Conservation (phyloP, 2,329 filamentous ascomycete species). For the Apiospora marii region DNA sequence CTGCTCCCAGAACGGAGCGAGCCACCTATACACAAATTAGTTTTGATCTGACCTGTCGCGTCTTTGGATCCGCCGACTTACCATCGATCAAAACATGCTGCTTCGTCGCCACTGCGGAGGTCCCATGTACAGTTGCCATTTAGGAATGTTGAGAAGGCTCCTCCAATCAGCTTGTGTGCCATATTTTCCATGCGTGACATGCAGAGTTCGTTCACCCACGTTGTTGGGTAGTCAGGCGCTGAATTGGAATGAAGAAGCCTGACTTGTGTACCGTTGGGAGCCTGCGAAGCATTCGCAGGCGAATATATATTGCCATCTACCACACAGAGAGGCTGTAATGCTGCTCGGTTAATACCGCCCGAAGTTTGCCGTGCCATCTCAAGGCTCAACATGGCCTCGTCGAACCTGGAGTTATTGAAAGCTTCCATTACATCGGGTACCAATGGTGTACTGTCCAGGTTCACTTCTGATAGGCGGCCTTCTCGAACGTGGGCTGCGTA, state of each 20-base stretch:
- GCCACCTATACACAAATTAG: slow-evolving; percentile 13
- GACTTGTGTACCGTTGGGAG: not conserved
- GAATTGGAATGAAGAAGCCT: not conserved
- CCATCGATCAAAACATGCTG: not conserved
- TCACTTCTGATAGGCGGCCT: not conserved
- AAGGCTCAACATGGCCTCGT: not conserved
- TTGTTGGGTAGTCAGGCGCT: not conserved
- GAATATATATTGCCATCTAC: not conserved
- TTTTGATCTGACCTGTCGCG: too few species aligned
- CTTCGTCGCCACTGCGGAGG: too few species aligned
- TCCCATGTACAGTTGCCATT: not conserved
- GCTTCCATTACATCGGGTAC: not conserved
- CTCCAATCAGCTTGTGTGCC: not conserved
- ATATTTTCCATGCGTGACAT: not conserved
- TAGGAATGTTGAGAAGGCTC: not conserved
- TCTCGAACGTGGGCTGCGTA: not conserved
- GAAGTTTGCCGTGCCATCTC: too few species aligned
- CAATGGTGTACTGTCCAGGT: not conserved
- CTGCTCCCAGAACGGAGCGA: not conserved
- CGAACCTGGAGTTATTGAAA: not conserved
- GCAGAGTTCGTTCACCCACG: not conserved
- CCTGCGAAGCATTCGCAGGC: not conserved
- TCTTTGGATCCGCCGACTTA: too few species aligned
- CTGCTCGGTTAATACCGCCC: not conserved
- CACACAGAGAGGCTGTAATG: not conserved